Evolutionary conservation across 2,329 filamentous ascomycete species (phyloP).

Genomic region (Fonsecaea pedrosoi): DNA sequence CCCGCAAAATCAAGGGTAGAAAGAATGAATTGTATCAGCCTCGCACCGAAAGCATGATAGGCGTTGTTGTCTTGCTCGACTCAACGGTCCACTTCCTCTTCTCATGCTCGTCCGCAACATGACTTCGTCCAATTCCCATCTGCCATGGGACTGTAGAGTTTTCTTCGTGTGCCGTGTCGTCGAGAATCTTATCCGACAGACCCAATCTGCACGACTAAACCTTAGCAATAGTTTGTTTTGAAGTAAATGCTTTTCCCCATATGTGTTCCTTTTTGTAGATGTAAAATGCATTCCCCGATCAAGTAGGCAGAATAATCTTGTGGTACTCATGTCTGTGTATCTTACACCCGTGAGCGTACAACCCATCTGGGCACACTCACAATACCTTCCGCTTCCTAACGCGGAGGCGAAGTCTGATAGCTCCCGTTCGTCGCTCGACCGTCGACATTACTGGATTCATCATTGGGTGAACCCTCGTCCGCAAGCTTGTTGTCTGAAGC

Average conservation of each 20-base stretch:
- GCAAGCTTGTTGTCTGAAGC: constrained; percentile 40
- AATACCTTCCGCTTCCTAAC: constrained; percentile 17
- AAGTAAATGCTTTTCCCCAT: not conserved
- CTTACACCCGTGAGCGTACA: constrained; percentile 5
- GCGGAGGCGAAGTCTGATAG: constrained; percentile 39
- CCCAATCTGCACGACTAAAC: not conserved
- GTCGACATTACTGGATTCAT: constrained; percentile 37
- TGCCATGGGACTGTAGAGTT: not conserved
- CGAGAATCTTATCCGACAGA: not conserved
- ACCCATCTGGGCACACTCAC: not conserved
- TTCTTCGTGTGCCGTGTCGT: not conserved
- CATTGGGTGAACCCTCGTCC: constrained; percentile 39
- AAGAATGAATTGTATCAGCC: not conserved
- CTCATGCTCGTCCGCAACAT: not conserved
- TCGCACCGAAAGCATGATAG: not conserved
- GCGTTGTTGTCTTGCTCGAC: not conserved
- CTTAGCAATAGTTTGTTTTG: constrained; percentile 4
- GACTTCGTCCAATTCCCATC: not conserved
- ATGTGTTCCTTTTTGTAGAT: not conserved
- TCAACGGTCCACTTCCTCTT: not conserved
- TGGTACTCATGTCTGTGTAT: constrained; percentile 3
- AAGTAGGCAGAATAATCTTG: not conserved
- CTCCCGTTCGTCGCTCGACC: constrained; percentile 36
- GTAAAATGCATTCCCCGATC: not conserved
- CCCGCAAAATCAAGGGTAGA: not conserved